Percentiles rank a stretch among this genome's conserved stretches.
phyloP scores from a whole-genome alignment of 2,329 filamentous ascomycete genomes.

The Ophiosphaerella narmari region DNA sequence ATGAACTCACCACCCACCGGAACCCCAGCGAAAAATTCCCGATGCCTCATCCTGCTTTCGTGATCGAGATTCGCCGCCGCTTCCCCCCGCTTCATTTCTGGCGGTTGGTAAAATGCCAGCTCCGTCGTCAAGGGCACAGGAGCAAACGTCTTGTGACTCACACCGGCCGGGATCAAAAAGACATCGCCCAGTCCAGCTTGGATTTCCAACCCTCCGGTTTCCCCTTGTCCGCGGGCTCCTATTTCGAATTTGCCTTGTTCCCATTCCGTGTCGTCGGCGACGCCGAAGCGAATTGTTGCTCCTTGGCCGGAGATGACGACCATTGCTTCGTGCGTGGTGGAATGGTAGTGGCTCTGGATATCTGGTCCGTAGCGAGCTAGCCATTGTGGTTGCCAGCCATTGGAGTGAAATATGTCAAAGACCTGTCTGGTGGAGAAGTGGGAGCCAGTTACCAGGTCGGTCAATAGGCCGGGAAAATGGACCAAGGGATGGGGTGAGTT shows the following conservation, averaged over 20 bases:
- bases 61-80: constrained; percentile 10
- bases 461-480: constrained; percentile 56
- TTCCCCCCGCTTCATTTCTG: constrained; percentile 32
- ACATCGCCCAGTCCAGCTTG: constrained; percentile 59
- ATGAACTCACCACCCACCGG: constrained; percentile 52
- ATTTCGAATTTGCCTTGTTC: constrained; percentile 28
- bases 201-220: constrained; percentile 57
- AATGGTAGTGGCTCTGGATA: constrained; percentile 63
- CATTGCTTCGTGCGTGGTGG: constrained; percentile 62
- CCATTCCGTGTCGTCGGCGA: constrained; percentile 50
- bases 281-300: constrained; percentile 61
- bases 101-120: constrained; percentile 53
- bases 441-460: constrained; percentile 26
- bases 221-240: constrained; percentile 48
- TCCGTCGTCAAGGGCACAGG: constrained; percentile 41
- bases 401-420: constrained; percentile 53
- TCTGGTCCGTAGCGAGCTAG: constrained; percentile 62
- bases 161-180: constrained; percentile 62
- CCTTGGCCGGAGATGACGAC: constrained; percentile 57
- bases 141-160: constrained; percentile 60
- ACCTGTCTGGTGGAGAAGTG: constrained; percentile 37
- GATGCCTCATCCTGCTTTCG: constrained; percentile 39
- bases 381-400: constrained; percentile 62
- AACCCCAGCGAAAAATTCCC: constrained; percentile 43
- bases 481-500: constrained; percentile 53